phyloP scores from a whole-genome alignment of 768 basidiomycete species.

The Leccinum boreale region DNA sequence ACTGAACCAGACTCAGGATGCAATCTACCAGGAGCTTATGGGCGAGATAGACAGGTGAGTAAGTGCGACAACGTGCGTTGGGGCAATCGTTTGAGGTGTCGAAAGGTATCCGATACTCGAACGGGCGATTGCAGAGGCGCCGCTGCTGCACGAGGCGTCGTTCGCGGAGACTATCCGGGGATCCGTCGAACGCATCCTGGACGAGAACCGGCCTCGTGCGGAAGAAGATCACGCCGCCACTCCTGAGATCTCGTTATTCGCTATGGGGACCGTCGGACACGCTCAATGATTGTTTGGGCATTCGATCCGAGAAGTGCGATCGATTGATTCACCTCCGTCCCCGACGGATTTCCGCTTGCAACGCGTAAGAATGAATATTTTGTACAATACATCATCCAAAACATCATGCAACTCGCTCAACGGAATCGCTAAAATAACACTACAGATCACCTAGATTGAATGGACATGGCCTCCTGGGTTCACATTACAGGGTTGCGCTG shows the following conservation, averaged over 20 bases:
- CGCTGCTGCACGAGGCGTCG: conserved; percentile 45
- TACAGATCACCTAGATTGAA: neutral
- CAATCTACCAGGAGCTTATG: conserved; percentile 58
- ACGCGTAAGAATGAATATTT: neutral
- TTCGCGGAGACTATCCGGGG: conserved; percentile 43
- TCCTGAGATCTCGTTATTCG: neutral
- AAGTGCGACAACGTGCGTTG: neutral
- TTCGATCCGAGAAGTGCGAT: neutral
- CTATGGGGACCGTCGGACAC: neutral
- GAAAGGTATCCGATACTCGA: conserved; percentile 66
- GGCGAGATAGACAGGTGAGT: conserved; percentile 70
- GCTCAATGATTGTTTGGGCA: neutral
- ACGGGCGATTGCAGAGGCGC: conserved; percentile 52
- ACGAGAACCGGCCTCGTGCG: conserved; percentile 31
- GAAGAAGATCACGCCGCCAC: neutral
- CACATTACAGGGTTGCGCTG: conserved; percentile 39
- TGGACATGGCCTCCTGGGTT: neutral
- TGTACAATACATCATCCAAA: neutral
- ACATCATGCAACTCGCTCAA: neutral
- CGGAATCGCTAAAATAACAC: neutral
- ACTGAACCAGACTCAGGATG: conserved; percentile 49
- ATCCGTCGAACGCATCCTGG: conserved; percentile 45
- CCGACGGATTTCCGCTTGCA: conserved; percentile 2
- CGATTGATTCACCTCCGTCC: neutral
- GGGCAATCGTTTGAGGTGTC: neutral